Percentiles rank a stretch among this genome's conserved stretches.
These are phyloP conservation scores for Arbutus unedo DNA, from an alignment of 148 eudicot genomes.

Conservation along the genomic window DNA sequence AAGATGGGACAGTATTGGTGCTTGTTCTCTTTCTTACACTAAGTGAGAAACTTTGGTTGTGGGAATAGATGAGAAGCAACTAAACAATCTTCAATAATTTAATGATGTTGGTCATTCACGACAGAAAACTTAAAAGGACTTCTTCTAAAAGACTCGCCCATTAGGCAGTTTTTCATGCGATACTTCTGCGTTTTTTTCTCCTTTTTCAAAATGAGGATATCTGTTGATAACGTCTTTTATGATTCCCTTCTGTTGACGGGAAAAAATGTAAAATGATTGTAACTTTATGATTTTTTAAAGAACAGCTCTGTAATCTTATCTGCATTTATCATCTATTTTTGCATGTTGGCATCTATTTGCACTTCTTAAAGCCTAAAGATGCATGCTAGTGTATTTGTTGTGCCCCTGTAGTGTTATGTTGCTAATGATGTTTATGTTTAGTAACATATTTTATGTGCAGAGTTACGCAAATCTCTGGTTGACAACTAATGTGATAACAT, in stretches of 20 bases:
- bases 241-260: not conserved
- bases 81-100: not conserved
- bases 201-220: not conserved
- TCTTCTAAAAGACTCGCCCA: not conserved
- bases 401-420: not conserved
- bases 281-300: not conserved
- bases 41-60: constrained; percentile 1
- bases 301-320: not conserved
- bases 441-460: not conserved
- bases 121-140: not conserved
- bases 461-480: not conserved
- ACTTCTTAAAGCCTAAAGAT: not conserved
- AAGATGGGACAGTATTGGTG: constrained; percentile 28
- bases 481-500: not conserved
- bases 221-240: not conserved
- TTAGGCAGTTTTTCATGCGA: not conserved
- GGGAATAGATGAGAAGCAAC: constrained; percentile 9
- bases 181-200: not conserved
- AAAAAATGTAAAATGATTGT: not conserved
- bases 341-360: not conserved
- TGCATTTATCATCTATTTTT: not conserved
- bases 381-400: not conserved
- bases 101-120: not conserved
- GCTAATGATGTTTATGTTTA: constrained; percentile 1
- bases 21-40: constrained; percentile 7